These are phyloP conservation scores for Euphorbia peplus DNA, from an alignment of 345 rosid genomes.

Conservation along the genomic window DNA sequence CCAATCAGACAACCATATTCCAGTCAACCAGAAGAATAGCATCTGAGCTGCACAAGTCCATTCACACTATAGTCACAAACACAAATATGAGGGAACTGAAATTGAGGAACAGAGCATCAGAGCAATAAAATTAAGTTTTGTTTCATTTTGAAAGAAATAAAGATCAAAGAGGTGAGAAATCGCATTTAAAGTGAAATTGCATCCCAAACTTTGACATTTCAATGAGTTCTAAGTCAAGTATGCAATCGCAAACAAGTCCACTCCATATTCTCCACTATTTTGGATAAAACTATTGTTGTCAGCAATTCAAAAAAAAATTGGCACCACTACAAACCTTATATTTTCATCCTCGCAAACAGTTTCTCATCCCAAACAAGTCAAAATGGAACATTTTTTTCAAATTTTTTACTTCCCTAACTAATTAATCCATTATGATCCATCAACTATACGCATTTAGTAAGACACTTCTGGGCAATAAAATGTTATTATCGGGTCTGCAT, in stretches of 20 bases:
- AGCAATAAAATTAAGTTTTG: not conserved
- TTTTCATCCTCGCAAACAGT: not conserved
- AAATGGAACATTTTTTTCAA: not conserved
- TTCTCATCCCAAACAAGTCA: not conserved
- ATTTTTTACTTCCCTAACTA: not conserved
- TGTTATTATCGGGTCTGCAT: not conserved
- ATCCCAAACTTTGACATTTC: not conserved
- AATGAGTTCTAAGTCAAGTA: not conserved
- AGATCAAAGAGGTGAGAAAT: not conserved
- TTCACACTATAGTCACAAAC: not conserved
- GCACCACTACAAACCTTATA: not conserved
- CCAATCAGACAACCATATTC: not conserved
- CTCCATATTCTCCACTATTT: not conserved
- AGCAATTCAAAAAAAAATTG: not conserved
- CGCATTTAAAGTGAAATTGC: not conserved
- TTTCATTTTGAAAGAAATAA: not conserved
- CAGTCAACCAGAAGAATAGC: not conserved
- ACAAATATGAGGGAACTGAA: not conserved
- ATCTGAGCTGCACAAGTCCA: not conserved
- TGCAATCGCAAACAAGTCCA: not conserved
- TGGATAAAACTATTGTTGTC: not conserved
- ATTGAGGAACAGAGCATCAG: not conserved
- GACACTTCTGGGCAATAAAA: not conserved
- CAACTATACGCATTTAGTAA: not conserved
- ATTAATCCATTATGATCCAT: not conserved